Evolutionary conservation across 2,329 filamentous ascomycete genomes (phyloP), one percentile per base, ranked within the genome.

Genomic region (Colletotrichum sp.): DNA sequence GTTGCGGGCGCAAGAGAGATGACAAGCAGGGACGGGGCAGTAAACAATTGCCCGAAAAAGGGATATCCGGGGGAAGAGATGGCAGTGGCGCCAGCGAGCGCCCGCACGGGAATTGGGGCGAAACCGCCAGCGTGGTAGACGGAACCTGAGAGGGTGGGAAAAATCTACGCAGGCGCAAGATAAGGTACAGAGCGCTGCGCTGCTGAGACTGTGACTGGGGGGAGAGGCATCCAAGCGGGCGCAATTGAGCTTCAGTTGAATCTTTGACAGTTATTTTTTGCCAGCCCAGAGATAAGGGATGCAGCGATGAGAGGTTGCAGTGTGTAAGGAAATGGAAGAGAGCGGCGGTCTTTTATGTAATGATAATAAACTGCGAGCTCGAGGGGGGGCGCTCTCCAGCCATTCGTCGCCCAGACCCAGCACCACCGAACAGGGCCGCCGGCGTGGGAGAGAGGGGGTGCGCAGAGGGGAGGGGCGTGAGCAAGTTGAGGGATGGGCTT

Each of bases 1-100:
- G 79, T 80, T 82, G 81, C 82, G 83, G 83, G 82, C 83, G 83
- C 81, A 84, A 81, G 71, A 78, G 77, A 79, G 70, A 72, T 78
- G 76, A 77, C 76, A 70, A 74, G 71, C 77, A 77, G 74, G 78
- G 81, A 82, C 80, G 81, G 80, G 78, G 77, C 76, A 70, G 75
- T 76, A 79, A 77, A 77, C 64, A 78, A 77, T 77, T 77, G 77
- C 76, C 76, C 78, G 75, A 77, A 77, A 77, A 77, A 79, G 73
- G 69, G 44, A 66, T 67, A 69, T 76, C 72, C 67, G 76, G 76
- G 72, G 72, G 63, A 73, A 60, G 52, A 76, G 73, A 79, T 81
- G 79, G 76, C 78, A 80, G 76, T 78, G 78, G 80, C 80, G 79
- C 79, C 81, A 81, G 81, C 62, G 69, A 77, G 77, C 77, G 77